Evolutionary conservation across 1,284 basidiomycete species (phyloP), one percentile per base, ranked within the genome.

Genomic region (Irpex sp.): DNA sequence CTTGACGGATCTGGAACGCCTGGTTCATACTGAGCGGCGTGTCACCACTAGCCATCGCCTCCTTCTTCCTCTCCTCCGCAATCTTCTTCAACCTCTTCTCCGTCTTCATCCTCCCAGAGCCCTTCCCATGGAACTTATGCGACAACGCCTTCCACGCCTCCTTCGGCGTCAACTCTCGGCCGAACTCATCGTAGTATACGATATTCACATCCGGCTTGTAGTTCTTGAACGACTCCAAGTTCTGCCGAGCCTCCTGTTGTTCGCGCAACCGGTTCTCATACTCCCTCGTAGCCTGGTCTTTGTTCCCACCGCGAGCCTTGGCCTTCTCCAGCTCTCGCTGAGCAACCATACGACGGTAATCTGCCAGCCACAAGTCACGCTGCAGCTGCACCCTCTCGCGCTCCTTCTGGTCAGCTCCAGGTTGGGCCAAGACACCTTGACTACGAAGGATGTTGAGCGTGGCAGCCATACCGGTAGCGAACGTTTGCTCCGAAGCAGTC

Each of bases 141-240:
- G 91, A 94, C 59, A 97, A 79, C 21, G 92, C 93, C 78, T 97
- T 97, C 95, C 95, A 97, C 11, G 95, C 95, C 78, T 99, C 97
- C 81, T 98, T 98, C 37, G 90, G 88, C 26, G 92, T 93, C 73
- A 98, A 81, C 66, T 83, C 76, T 19, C 95, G 83, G n/a, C 97
- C 97, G 73, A 94, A 94, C 76, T 97, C 95, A 75, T 99, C 97
- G 68, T 97, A 92, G 76, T 99, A 99, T 63, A 92, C 92, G 72
- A 99, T 94, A 67, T 97, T 94, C 69, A 99, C 85, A 75, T 97
- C 95, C 1, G 97, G 97, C 77, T 96, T 97, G 82, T 99, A 99
- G 72, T 92, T 85, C 77, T 90, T 92, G 84, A 93, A 99, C 57
- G 87, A 75, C 46, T 97, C 94, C 68, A 95, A 78, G 54, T 87